Base-by-base conservation (phyloP, 805 yeast genomes). In the Saccharomycopsis malanga region DNA sequence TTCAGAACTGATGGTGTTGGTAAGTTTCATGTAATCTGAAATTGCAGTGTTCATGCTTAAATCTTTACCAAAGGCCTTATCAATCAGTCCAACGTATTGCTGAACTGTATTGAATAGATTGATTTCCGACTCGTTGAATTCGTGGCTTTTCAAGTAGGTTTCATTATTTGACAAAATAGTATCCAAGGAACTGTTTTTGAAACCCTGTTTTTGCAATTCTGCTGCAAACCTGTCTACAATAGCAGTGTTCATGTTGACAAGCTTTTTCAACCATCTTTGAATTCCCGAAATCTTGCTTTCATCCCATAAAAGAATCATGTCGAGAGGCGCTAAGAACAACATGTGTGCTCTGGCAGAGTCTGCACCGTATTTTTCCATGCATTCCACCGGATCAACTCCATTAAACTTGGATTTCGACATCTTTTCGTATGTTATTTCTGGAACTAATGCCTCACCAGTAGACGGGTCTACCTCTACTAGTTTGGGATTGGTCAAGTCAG, bases 391-490 rank as follows among this genome's bases (percentile, higher is more conserved):
- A 59, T 91, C 95, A 2, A 86, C 95, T 14, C 98, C 98, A 58
- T 93, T 93, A 59, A 79, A 81, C 59, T 93, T 93, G 0, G 97
- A 89, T 64, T 93, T 93, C 1, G 97, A 89, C 98, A 93, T 93
- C 60, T 93, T 93, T 59, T 93, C 98, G 59, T 63, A 87, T 0
- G 86, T 67, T 1, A 85, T 61, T 0, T 50, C 47, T 0, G 95
- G 87, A 0, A 58, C 51, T 30, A 61, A 57, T 1, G 82, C 83
- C 0, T 82, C 69, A 0, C 62, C 70, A 6, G 84, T 69, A 3
- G 62, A 55, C 2, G 83, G 81, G 2, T 61, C 62, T 0, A 54
- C 56, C 17, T 42, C 50, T 29, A 21, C 56, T 45, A 35, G 47
- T 56, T 39, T 44, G 7, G 42, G 44, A 4, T 43, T 39, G 4